Evolutionary conservation across 78 protist species (phyloP).

Genomic region (Cavenderia fasciculata): DNA sequence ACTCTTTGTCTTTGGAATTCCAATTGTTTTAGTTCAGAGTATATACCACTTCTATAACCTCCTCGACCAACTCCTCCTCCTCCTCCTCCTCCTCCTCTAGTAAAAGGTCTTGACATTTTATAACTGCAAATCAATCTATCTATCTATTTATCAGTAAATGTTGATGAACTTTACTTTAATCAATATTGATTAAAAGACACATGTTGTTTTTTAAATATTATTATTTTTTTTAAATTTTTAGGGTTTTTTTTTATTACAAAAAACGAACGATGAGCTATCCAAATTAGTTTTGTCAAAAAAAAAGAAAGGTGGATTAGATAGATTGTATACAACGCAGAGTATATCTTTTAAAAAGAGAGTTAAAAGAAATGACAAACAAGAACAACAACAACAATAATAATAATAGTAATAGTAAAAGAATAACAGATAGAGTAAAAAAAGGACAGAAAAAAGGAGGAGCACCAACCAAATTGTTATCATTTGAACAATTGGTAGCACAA

Average conservation of each 20-base stretch:
- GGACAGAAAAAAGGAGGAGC: background rate
- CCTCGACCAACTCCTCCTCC: background rate
- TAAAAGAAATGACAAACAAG: background rate
- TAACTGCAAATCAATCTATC: too few species aligned
- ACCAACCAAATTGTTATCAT: background rate
- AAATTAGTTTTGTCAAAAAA: background rate
- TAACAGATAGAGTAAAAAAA: background rate
- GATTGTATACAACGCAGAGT: background rate
- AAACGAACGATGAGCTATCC: background rate
- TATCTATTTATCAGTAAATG: too few species aligned
- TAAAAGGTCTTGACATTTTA: too few species aligned
- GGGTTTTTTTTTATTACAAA: too few species aligned
- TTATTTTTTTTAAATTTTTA: too few species aligned
- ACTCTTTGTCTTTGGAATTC: slow-evolving; percentile 23
- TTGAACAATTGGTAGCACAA: background rate
- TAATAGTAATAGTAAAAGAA: background rate
- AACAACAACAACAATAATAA: background rate
- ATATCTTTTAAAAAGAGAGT: background rate
- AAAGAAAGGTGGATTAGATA: background rate
- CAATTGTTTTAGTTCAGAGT: background rate
- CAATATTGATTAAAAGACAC: too few species aligned
- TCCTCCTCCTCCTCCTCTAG: background rate
- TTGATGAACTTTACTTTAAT: too few species aligned
- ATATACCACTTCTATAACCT: background rate
- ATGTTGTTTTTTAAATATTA: too few species aligned